Percentiles rank a stretch among this genome's conserved stretches.
phyloP scores from a whole-genome alignment of 768 basidiomycete genomes.

The Crepidotus variabilis region DNA sequence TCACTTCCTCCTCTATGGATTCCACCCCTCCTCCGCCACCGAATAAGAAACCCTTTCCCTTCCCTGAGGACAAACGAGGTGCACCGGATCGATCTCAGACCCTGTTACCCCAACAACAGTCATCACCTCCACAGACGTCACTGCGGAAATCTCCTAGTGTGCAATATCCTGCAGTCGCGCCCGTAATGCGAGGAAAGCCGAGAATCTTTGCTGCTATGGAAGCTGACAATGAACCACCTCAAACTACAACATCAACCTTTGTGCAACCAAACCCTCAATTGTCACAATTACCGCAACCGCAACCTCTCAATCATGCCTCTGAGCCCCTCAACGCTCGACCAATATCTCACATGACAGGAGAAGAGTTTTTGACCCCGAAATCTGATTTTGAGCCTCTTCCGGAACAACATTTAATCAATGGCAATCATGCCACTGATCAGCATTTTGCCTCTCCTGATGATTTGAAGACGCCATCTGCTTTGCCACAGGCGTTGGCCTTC shows the following conservation, averaged over 20 bases:
- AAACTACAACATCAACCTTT: neutral
- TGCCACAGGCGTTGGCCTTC: neutral
- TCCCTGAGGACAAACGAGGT: slow-evolving; percentile 3
- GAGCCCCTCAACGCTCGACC: neutral
- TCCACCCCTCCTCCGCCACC: neutral
- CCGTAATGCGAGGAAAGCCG: slow-evolving; percentile 42
- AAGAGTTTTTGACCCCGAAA: slow-evolving; percentile 2
- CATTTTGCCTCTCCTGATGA: neutral
- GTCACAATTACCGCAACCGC: neutral
- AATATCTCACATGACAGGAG: neutral
- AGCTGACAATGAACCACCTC: slow-evolving; percentile 12
- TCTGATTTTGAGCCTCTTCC: slow-evolving; percentile 4
- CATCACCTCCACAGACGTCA: slow-evolving; percentile 12
- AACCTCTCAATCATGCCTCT: neutral
- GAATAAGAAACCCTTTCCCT: slow-evolving; percentile 2
- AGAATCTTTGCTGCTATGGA: slow-evolving; percentile 63
- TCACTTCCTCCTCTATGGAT: neutral
- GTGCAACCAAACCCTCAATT: neutral
- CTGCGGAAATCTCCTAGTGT: slow-evolving; percentile 21
- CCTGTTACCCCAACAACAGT: neutral
- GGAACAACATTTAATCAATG: neutral
- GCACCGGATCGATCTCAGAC: neutral
- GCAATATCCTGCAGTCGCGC: slow-evolving; percentile 13
- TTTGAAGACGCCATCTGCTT: neutral
- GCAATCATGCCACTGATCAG: neutral